Evolutionary conservation across 352 stramenopile genomes (phyloP).

Genomic region (Peronospora belbahrii): DNA sequence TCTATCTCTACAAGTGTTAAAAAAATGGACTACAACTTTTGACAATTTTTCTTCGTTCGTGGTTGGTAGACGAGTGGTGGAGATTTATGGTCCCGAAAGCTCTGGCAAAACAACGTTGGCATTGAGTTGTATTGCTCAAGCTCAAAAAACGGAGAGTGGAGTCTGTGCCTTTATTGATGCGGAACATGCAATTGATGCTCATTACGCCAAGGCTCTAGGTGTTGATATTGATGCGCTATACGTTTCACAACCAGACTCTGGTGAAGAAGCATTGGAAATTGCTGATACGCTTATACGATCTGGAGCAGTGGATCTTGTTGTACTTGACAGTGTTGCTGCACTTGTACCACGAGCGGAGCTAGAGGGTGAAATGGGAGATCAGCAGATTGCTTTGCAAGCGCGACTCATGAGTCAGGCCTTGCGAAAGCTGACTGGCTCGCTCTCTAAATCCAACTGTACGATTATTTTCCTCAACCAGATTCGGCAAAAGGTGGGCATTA

Average conservation of each 20-base stretch:
- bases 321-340: conserved; percentile 96
- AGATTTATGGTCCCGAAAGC: conserved; percentile 98
- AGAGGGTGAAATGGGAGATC: conserved; percentile 92
- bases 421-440: conserved; percentile 93
- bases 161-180: conserved; percentile 97
- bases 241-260: conserved; percentile 95
- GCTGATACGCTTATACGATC: conserved; percentile 95
- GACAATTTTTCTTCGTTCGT: conserved; percentile 10
- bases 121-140: conserved; percentile 94
- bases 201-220: conserved; percentile 89
- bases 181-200: conserved; percentile 96
- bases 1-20: too few relatives aligned
- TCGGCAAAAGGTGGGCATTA: conserved; percentile 93
- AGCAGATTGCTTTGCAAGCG: conserved; percentile 96
- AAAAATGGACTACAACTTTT: conserved; percentile 5
- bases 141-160: conserved; percentile 88
- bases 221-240: conserved; percentile 96
- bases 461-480: conserved; percentile 99
- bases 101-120: conserved; percentile 98
- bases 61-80: conserved; percentile 86
- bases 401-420: conserved; percentile 96
- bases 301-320: conserved; percentile 94
- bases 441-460: conserved; percentile 93
- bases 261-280: conserved; percentile 98
- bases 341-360: conserved; percentile 94